Base-by-base conservation (phyloP, 768 basidiomycete species). In the Cubamyces sp. region DNA sequence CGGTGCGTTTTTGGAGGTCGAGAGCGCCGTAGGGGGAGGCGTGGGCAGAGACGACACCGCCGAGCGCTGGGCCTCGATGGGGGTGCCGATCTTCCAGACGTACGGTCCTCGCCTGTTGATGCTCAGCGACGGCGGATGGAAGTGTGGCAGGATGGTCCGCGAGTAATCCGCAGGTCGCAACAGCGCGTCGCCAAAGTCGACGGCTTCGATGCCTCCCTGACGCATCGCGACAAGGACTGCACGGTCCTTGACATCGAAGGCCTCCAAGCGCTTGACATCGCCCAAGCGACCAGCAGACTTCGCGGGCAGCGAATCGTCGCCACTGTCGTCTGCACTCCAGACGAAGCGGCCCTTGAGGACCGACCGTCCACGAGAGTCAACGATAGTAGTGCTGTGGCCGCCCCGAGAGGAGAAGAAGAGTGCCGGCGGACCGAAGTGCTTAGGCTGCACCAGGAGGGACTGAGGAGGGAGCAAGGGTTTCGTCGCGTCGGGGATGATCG, bases 351-450 rank as follows among this genome's bases (percentile, higher is more conserved):
- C 87, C 66, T 93, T 90, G 12, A 94, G 81, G 11, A 94, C 92
- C 14, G 92, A 91, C 56, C 91, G 78, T 43, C 92, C 92, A 19
- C 91, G 84, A n/a, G 87, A 84, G 70, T 94, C 92, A 18, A 94
- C 92, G 54, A 94, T 91, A 5, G 90, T 81, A 0, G 92, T 94
- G 68, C 92, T 94, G 69, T 93, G 91, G 0, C 92, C 92, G 21
- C 92, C 92, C n/a, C 92, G 87, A 11, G 91, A 90, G 11, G 92
- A 92, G 73, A 83, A 94, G 76, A 94, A 94, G 18, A 94, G 74
- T 0, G 92, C 90, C 5, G 92, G 92, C 23, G 92, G 92, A 0
- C 92, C 92, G 68, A 92, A 94, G 71, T 92, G 91, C 41, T 80
- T 82, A 9, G 92, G 88, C 67, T 94, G 92, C 15, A 86, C 70